These are phyloP conservation scores for Fusarium anguioides DNA, from an alignment of 2,329 filamentous ascomycete genomes.

Conservation along the genomic window DNA sequence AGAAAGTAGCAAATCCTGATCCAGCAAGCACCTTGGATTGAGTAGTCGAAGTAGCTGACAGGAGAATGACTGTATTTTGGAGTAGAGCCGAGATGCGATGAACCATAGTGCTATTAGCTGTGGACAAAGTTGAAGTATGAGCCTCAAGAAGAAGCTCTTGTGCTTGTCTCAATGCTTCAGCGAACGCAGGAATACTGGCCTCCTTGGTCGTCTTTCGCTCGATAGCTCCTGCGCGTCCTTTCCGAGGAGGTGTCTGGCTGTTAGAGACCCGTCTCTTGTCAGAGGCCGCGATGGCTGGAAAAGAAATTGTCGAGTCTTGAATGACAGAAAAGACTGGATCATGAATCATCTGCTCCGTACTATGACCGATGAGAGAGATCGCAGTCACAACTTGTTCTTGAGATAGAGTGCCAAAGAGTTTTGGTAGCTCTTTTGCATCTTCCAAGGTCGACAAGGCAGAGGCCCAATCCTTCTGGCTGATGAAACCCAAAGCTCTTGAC, in stretches of 20 bases:
- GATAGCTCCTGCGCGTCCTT: conserved; percentile 40
- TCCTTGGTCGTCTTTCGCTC: conserved; percentile 49
- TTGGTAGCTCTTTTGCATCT: conserved; percentile 58
- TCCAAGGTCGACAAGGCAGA: conserved; percentile 68
- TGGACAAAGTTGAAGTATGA: conserved; percentile 66
- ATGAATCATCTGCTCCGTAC: conserved; percentile 76
- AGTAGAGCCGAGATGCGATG: conserved; percentile 72
- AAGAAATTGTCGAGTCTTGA: conserved; percentile 91
- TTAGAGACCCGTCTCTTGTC: conserved; percentile 54
- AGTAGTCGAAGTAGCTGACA: conserved; percentile 68
- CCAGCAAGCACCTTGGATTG: conserved; percentile 60
- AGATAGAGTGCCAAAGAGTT: conserved; percentile 52
- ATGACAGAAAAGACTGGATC: conserved; percentile 90
- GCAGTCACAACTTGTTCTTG: conserved; percentile 72
- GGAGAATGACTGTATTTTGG: conserved; percentile 72
- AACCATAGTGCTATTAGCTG: conserved; percentile 68
- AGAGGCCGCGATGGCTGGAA: conserved; percentile 72
- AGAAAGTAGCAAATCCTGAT: conserved; percentile 69
- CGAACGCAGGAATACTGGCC: conserved; percentile 56
- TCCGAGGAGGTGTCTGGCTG: conserved; percentile 52
- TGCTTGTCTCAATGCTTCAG: conserved; percentile 71
- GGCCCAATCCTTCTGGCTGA: conserved; percentile 66
- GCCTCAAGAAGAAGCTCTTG: conserved; percentile 74
- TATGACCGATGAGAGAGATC: conserved; percentile 74
- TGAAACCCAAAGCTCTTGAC: conserved; percentile 56